These are phyloP conservation scores for Pseudogymnoascus destructans DNA, from an alignment of 2,329 filamentous ascomycete species.

Conservation along the genomic window DNA sequence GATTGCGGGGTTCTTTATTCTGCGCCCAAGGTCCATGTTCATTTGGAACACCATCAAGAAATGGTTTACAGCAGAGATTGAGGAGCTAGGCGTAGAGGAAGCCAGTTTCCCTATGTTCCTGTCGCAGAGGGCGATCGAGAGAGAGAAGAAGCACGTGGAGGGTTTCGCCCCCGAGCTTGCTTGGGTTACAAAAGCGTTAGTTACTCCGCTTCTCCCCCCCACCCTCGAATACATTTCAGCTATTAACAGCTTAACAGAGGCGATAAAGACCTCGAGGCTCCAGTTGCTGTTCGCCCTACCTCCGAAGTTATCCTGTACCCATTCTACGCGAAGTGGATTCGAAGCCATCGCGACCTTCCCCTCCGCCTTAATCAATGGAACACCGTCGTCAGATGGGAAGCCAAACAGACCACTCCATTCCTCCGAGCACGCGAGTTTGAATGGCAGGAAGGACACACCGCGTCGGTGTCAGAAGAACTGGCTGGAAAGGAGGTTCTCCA, in stretches of 20 bases:
- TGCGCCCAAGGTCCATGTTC: conserved; percentile 58
- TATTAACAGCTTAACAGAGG: conserved; percentile 42
- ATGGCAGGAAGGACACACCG: conserved; percentile 81
- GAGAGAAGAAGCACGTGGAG: conserved; percentile 89
- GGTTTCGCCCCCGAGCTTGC: conserved; percentile 92
- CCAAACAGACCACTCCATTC: conserved; percentile 83
- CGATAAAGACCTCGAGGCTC: conserved; percentile 80
- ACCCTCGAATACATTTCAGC: conserved; percentile 10
- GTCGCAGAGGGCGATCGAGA: conserved; percentile 59
- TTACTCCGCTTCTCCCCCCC: conserved; percentile 15
- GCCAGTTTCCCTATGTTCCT: conserved; percentile 96
- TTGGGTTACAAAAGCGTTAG: conserved; percentile 74
- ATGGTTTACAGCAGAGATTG: conserved; percentile 64
- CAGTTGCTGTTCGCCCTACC: conserved; percentile 54
- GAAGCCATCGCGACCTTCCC: conserved; percentile 87
- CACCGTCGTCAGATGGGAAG: conserved; percentile 86
- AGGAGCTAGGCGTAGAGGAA: conserved; percentile 85
- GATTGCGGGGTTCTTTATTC: conserved; percentile 93
- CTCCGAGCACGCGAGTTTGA: conserved; percentile 87
- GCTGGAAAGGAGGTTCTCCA: conserved; percentile 79
- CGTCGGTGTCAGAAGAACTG: conserved; percentile 71
- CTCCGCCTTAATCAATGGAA: conserved; percentile 97
- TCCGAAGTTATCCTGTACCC: conserved; percentile 82
- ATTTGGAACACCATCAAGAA: conserved; percentile 53
- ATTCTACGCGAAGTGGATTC: conserved; percentile 94